Conservation (phyloP, 352 stramenopile species). For the Pythium scleroteichum region DNA sequence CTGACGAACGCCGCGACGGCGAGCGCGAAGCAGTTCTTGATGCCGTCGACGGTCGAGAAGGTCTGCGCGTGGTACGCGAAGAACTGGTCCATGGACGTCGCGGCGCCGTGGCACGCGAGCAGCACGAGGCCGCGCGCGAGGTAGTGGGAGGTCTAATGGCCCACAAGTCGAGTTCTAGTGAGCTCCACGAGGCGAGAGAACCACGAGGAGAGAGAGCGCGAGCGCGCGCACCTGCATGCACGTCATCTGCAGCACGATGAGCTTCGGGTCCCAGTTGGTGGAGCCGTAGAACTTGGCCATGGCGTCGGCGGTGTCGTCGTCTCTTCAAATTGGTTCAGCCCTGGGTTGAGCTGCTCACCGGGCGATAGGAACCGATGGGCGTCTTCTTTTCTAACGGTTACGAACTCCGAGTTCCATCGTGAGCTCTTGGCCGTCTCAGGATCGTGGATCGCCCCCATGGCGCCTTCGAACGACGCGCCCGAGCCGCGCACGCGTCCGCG, state of each 20-base stretch:
- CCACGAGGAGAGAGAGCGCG: background rate
- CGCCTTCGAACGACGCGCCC: background rate
- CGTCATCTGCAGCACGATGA: slow-evolving; percentile 86
- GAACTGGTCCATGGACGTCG: slow-evolving; percentile 78
- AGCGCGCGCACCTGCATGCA: slow-evolving; percentile 72
- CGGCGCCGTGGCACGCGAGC: slow-evolving; percentile 68
- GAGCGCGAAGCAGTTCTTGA: slow-evolving; percentile 82
- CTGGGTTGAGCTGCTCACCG: background rate
- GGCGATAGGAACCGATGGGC: background rate
- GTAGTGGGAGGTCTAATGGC: slow-evolving; percentile 75
- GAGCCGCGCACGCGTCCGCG: slow-evolving; percentile 24
- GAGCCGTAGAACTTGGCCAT: slow-evolving; percentile 88
- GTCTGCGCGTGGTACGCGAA: slow-evolving; percentile 85
- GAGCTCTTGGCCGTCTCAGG: too few relatives aligned
- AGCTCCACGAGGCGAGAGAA: background rate
- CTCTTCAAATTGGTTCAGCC: background rate
- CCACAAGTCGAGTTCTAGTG: background rate
- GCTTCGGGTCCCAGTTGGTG: slow-evolving; percentile 81
- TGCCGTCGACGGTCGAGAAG: slow-evolving; percentile 68
- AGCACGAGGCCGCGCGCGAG: slow-evolving; percentile 70
- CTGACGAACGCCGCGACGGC: slow-evolving; percentile 56
- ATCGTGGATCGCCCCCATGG: background rate
- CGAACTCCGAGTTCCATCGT: too few relatives aligned
- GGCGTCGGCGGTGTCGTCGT: background rate
- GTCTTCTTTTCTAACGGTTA: too few relatives aligned